Percentiles rank a stretch among this genome's conserved stretches.
phyloP scores from a whole-genome alignment of 257 asterid genomes.

The Solanum neorickii region DNA sequence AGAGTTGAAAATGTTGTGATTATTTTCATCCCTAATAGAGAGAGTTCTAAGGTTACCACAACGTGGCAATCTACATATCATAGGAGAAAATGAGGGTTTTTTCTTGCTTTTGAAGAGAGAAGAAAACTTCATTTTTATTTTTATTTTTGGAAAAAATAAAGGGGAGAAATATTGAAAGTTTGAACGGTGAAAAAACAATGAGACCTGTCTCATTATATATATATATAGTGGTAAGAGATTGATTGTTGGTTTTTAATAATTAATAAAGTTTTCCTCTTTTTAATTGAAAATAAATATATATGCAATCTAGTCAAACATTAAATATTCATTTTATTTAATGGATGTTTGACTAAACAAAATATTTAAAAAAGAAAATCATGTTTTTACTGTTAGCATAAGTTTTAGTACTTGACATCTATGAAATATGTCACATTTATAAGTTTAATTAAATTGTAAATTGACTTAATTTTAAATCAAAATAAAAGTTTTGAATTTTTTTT shows the following conservation, averaged over 20 bases:
- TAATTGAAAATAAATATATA: neutral
- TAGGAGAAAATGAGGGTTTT: neutral
- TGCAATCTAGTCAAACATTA: neutral
- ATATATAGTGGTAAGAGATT: neutral
- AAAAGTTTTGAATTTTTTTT: neutral
- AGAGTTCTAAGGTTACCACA: constrained; percentile 29
- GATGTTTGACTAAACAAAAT: neutral
- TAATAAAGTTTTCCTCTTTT: neutral
- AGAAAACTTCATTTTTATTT: constrained; percentile 27
- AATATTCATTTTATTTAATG: neutral
- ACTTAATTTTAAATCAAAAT: neutral
- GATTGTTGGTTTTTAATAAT: neutral
- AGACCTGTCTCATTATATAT: neutral
- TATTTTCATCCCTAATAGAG: constrained; percentile 26
- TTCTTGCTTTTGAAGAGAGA: constrained; percentile 28
- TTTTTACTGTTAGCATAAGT: too few relatives aligned
- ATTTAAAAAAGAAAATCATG: neutral
- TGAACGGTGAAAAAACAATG: neutral
- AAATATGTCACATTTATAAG: neutral
- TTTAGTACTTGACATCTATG: too few relatives aligned
- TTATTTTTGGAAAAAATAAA: neutral
- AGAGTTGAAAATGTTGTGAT: constrained; percentile 11
- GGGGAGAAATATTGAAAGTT: neutral
- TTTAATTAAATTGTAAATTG: neutral
- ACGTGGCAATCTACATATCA: constrained; percentile 40